phyloP scores from a whole-genome alignment of 208 protist species.

The Leishmania braziliensis region DNA sequence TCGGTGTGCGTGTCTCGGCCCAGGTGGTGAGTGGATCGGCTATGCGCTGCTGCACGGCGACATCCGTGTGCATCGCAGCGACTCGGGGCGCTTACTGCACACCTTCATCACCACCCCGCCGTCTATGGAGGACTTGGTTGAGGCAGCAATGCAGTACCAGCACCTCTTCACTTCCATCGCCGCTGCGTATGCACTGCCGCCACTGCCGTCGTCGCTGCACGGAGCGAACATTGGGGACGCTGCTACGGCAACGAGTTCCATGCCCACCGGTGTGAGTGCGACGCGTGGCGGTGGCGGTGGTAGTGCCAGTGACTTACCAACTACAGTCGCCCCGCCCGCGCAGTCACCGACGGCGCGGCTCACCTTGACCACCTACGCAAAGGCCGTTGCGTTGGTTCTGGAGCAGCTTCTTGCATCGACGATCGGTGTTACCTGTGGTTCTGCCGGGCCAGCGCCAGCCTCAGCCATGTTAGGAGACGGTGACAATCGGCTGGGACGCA shows the following conservation, averaged over 20 bases:
- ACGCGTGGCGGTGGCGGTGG: background rate
- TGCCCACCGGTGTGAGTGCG: background rate
- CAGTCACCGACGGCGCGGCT: slow-evolving; percentile 17
- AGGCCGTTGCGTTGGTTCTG: slow-evolving; percentile 58
- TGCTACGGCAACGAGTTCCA: background rate
- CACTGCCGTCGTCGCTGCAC: slow-evolving; percentile 3
- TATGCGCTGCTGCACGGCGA: slow-evolving; percentile 76
- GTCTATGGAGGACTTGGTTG: slow-evolving; percentile 59
- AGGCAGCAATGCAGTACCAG: slow-evolving; percentile 57
- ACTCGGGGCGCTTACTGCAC: slow-evolving; percentile 70
- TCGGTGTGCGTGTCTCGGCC: slow-evolving; percentile 56
- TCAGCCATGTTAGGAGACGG: background rate
- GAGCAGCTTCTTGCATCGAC: slow-evolving; percentile 46
- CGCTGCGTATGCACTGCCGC: background rate
- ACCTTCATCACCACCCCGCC: slow-evolving; percentile 74
- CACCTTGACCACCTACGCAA: slow-evolving; percentile 22
- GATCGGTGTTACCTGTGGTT: background rate
- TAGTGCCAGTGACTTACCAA: background rate
- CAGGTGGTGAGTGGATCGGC: slow-evolving; percentile 60
- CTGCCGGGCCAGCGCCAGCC: background rate
- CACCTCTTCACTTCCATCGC: slow-evolving; percentile 40
- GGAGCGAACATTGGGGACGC: background rate
- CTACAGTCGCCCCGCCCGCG: background rate
- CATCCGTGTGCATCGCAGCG: slow-evolving; percentile 72
- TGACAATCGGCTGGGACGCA: slow-evolving; percentile 10